phyloP scores from a whole-genome alignment of 805 yeast genomes.

The Osmozyma mogii region DNA sequence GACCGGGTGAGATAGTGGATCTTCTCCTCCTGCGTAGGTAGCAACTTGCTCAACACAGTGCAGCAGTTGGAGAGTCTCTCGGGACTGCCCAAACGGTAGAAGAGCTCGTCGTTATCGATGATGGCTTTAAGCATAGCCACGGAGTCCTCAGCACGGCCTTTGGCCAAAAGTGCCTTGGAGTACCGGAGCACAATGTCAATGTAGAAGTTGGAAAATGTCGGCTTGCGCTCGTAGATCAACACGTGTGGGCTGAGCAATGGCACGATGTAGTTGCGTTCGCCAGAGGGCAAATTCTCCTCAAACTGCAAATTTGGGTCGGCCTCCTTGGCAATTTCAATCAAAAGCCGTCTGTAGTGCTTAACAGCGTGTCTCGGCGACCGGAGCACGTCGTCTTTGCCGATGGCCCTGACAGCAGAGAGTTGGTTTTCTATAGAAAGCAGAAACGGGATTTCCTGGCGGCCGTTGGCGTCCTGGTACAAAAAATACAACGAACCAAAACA shows the following conservation, averaged over 20 bases:
- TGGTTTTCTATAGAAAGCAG: slow-evolving; percentile 27
- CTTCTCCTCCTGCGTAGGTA: slow-evolving; percentile 13
- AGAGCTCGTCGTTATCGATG: slow-evolving; percentile 29
- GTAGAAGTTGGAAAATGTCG: slow-evolving; percentile 32
- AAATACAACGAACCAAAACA: slow-evolving; percentile 32
- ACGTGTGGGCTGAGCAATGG: slow-evolving; percentile 26
- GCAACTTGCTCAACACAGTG: slow-evolving; percentile 24
- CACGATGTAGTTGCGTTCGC: slow-evolving; percentile 20
- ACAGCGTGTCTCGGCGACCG: slow-evolving; percentile 35
- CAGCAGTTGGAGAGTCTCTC: slow-evolving; percentile 34
- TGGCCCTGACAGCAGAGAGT: slow-evolving; percentile 31
- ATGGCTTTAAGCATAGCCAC: slow-evolving; percentile 20
- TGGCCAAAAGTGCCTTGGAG: slow-evolving; percentile 33
- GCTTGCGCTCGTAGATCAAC: slow-evolving; percentile 22
- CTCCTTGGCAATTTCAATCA: slow-evolving; percentile 25
- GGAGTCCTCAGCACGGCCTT: slow-evolving; percentile 27
- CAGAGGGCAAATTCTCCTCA: slow-evolving; percentile 16
- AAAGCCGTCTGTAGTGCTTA: slow-evolving; percentile 33
- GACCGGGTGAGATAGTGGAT: slow-evolving; percentile 22
- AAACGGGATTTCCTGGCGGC: slow-evolving; percentile 33
- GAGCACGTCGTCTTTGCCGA: slow-evolving; percentile 37
- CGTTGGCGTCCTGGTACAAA: slow-evolving; percentile 31
- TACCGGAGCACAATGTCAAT: slow-evolving; percentile 35
- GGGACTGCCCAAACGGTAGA: slow-evolving; percentile 31
- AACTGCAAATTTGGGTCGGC: slow-evolving; percentile 18